Evolutionary conservation across 805 yeast species (phyloP), one percentile per base, ranked within the genome.

Genomic region (Ogataea glucozyma): DNA sequence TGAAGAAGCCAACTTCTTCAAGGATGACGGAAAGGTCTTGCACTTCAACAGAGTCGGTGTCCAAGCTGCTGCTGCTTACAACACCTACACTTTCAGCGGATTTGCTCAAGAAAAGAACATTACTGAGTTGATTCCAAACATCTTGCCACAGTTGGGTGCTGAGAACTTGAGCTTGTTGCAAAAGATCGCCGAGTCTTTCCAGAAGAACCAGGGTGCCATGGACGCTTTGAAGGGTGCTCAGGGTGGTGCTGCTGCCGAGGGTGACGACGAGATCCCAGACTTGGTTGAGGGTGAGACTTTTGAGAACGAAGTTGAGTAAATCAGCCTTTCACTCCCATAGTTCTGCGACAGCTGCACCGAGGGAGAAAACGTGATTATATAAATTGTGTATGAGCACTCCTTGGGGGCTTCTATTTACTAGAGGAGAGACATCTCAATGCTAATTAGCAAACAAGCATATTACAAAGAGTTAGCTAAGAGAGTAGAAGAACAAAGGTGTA

Each of bases 1-100:
- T 62, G 95, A 88, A 69, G 97, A 91, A 77, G 98, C 96, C 64
- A 91, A 90, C 81, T 87, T 91, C 78, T 90, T 93, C 86, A 85
- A 78, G 71, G 96, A 88, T 53, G 97, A 91, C 70, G 97, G 97
- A 66, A 85, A 83, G 66, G 97, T 93, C 53, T 75, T 91, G 71
- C 97, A 91, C 76, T 88, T 93, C 80, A 82, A 86, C 78, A 85
- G 93, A 71, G 97, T 93, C 56, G 95, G 93, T 73, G 93, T 90
- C 53, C 97, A 91, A 76, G 87, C 87, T 58, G 88, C 97, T 60
- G 82, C 87, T 60, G 84, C 83, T 62, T 76, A 84, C 78, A 90
- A 91, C 82, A 85, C 96, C 54, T 87, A 84, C 69, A 95, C 95
- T 59, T 84, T 93, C 78, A 85, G 88, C 70, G 99, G 99, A 70